Evolutionary conservation across 306 rosid species (phyloP).

Genomic region (Glycine soja): DNA sequence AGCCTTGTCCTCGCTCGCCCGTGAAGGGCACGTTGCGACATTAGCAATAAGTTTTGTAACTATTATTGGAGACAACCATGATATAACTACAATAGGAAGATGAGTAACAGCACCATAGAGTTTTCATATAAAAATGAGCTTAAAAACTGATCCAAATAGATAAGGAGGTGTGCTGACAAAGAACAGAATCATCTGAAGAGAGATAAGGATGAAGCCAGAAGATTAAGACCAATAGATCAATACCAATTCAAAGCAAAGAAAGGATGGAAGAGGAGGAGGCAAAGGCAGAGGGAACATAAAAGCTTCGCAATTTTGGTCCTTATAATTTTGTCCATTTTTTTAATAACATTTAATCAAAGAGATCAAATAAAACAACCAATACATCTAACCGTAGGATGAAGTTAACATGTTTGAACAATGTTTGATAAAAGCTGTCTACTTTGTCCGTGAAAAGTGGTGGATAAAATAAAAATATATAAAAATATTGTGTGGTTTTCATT

Average conservation of each 20-base stretch:
- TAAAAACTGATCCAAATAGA: background rate
- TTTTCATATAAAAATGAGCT: background rate
- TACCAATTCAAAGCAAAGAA: conserved; percentile 18
- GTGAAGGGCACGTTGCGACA: too few species aligned
- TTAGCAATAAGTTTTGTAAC: background rate
- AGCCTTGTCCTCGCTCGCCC: too few species aligned
- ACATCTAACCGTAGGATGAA: background rate
- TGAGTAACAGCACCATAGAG: background rate
- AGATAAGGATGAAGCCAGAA: conserved; percentile 27
- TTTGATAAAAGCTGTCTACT: background rate
- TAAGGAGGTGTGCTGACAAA: conserved; percentile 87
- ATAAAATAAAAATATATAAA: too few species aligned
- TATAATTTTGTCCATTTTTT: conserved; percentile 25
- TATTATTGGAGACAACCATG: background rate
- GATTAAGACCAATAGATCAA: conserved; percentile 17
- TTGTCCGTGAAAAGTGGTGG: too few species aligned
- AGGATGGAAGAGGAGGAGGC: background rate
- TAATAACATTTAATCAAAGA: conserved; percentile 30
- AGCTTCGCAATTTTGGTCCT: background rate
- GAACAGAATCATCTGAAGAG: conserved; percentile 68
- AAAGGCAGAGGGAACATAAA: conserved; percentile 3
- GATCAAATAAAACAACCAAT: conserved; percentile 20
- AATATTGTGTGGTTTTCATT: too few species aligned
- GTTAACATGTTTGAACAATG: background rate
- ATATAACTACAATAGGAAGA: background rate